Base-by-base conservation (phyloP, 2,329 filamentous ascomycete genomes). In the Monosporascus cannonballus region DNA sequence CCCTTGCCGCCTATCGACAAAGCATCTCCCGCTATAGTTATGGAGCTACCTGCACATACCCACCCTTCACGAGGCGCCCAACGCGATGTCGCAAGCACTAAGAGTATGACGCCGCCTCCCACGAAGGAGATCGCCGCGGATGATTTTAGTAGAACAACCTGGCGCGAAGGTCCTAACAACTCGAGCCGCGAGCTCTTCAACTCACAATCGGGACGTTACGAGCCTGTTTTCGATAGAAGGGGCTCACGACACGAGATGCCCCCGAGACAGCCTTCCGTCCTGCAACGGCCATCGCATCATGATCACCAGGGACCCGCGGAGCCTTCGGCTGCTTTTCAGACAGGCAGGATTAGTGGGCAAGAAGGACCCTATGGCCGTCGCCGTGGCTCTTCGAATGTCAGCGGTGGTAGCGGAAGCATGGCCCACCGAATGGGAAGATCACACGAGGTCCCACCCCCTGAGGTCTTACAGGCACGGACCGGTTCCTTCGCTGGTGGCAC, bases 151-250 rank as follows among this genome's bases (percentile, higher is more conserved):
- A 82, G 94, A 56, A 83, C 86, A 50, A 81, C 85, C 36, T 96
- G 89, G 86, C 81, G 88, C 63, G 90, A 96, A 56, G 81, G 85
- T 5, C 76, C 78, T 37, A 66, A 75, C 1, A 76, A 80, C 52
- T 76, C 79, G 11, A 85, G 83, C 56, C 79, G 89, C 52, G 92
- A 97, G 68, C 76, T 97, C 0, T 97, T 85, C 73, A 96, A 97
- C 67, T 96, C 93, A n/a, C 88, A 95, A 51, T 96, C 90, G 51
- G 93, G 93, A 18, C 86, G 90, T 49, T 96, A 96, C 61, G 93
- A 97, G 67, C 91, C 92, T 17, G 93, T 92, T 3, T 76, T 81
- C 50, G 90, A 96, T 56, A 85, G 91, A 38, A 84, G 90, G 58
- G 83, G 82, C 18, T 84, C 87, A 30, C 83, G 87, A 49, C 81